Conservation (phyloP, 2,329 filamentous ascomycete genomes). For the Pestalotiopsis sp. region DNA sequence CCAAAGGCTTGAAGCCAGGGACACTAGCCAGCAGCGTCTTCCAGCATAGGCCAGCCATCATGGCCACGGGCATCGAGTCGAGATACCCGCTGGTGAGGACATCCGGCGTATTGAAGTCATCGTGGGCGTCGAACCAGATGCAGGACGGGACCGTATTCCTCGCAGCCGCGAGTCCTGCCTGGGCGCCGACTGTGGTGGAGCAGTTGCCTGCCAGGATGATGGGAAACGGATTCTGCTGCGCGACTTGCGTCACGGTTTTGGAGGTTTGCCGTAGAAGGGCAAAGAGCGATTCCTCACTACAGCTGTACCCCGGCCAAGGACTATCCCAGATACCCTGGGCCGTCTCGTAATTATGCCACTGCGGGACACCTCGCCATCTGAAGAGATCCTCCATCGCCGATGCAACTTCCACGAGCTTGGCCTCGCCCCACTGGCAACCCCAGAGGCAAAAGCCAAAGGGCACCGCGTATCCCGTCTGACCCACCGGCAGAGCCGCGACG, state of each 20-base stretch:
- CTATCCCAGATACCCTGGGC: background rate
- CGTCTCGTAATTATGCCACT: background rate
- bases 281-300: conserved; percentile 23
- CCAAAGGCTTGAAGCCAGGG: conserved; percentile 24
- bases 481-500: conserved; percentile 1
- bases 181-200: conserved; percentile 33
- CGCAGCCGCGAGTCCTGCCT: conserved; percentile 29
- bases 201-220: conserved; percentile 40
- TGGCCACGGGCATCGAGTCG: conserved; percentile 36
- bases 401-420: background rate
- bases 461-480: background rate
- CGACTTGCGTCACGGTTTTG: conserved; percentile 27
- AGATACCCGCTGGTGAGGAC: conserved; percentile 36
- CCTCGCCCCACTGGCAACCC: conserved; percentile 4
- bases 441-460: background rate
- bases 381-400: background rate
- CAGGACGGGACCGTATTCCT: conserved; percentile 19
- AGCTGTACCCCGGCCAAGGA: background rate
- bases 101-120: conserved; percentile 38
- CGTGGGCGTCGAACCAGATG: conserved; percentile 44
- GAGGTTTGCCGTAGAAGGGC: conserved; percentile 39
- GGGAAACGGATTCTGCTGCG: conserved; percentile 31
- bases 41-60: conserved; percentile 35
- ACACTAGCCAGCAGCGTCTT: conserved; percentile 30
- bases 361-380: background rate